Evolutionary conservation across 2,329 filamentous ascomycete species (phyloP).

Genomic region (Fonsecaea nubica): DNA sequence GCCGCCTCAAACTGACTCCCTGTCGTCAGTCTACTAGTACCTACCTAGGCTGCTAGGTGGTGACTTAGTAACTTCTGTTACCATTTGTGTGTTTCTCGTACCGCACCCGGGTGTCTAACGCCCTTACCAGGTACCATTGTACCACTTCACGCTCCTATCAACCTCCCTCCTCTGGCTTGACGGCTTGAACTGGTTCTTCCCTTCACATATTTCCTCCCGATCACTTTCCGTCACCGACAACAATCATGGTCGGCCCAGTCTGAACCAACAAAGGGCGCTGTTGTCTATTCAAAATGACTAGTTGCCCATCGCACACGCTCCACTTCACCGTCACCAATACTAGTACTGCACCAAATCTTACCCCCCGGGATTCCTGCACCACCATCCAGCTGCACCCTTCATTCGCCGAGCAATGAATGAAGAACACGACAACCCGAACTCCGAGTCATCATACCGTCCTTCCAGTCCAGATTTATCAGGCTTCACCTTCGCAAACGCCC

Average conservation of each 20-base stretch:
- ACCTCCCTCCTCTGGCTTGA: not conserved
- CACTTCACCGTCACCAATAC: slow-evolving; percentile 13
- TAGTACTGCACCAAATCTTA: slow-evolving; percentile 10
- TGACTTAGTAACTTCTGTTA: not conserved
- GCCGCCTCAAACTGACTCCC: not conserved
- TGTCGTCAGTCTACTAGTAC: not conserved
- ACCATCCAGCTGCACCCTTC: slow-evolving; percentile 19
- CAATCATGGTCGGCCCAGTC: not conserved
- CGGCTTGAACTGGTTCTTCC: not conserved
- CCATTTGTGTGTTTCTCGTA: not conserved
- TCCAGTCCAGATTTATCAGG: slow-evolving; percentile 60
- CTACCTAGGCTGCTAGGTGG: too few relatives aligned
- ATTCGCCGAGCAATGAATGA: slow-evolving; percentile 37
- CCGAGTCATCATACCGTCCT: slow-evolving; percentile 49
- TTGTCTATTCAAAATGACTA: slow-evolving; percentile 18
- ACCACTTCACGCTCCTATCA: not conserved
- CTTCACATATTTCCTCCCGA: not conserved
- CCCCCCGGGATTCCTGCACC: slow-evolving; percentile 22
- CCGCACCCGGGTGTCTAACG: not conserved
- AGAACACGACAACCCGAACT: slow-evolving; percentile 31
- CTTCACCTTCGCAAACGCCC: slow-evolving; percentile 45
- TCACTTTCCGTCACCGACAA: not conserved
- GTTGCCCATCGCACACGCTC: slow-evolving; percentile 11
- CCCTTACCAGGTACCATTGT: not conserved
- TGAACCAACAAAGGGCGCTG: not conserved